Percentiles rank a stretch among this genome's conserved stretches.
Evolutionary conservation across 345 rosid genomes (phyloP).

Genomic region (Triadica sebifera): DNA sequence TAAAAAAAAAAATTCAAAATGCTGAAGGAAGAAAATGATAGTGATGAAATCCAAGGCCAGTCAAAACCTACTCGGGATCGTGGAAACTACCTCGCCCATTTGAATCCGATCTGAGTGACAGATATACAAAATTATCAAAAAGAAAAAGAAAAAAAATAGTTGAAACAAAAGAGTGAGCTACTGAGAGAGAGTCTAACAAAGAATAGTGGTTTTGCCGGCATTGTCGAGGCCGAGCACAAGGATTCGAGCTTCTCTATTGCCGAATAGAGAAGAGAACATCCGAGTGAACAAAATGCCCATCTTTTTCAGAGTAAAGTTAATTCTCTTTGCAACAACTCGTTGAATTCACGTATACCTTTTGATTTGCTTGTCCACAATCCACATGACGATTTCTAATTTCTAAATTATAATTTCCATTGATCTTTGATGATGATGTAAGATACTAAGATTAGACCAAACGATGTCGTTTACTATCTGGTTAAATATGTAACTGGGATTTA

Average conservation of each 20-base stretch:
- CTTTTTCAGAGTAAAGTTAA: slow-evolving; percentile 4
- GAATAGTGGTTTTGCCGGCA: slow-evolving; percentile 90
- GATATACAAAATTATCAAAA: slow-evolving; percentile 17
- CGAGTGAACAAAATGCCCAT: slow-evolving; percentile 79
- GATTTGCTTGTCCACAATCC: background rate
- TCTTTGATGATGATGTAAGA: too few relatives aligned
- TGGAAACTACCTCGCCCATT: slow-evolving; percentile 98
- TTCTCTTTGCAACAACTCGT: background rate
- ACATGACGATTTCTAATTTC: background rate
- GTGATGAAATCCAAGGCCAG: background rate
- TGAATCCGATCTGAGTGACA: slow-evolving; percentile 78
- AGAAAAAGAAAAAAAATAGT: slow-evolving; percentile 8
- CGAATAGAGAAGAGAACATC: slow-evolving; percentile 74
- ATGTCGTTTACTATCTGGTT: too few relatives aligned
- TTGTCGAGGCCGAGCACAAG: slow-evolving; percentile 92
- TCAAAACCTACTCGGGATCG: slow-evolving; percentile 78
- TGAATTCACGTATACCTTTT: background rate
- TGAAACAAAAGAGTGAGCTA: slow-evolving; percentile 7
- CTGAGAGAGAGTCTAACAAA: slow-evolving; percentile 40
- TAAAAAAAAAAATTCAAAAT: background rate
- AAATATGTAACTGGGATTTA: too few relatives aligned
- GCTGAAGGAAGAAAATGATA: background rate
- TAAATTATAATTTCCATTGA: too few relatives aligned
- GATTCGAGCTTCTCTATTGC: slow-evolving; percentile 80
- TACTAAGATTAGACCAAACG: too few relatives aligned